phyloP scores from a whole-genome alignment of 345 rosid genomes.

The Xanthoceras sorbifolium region DNA sequence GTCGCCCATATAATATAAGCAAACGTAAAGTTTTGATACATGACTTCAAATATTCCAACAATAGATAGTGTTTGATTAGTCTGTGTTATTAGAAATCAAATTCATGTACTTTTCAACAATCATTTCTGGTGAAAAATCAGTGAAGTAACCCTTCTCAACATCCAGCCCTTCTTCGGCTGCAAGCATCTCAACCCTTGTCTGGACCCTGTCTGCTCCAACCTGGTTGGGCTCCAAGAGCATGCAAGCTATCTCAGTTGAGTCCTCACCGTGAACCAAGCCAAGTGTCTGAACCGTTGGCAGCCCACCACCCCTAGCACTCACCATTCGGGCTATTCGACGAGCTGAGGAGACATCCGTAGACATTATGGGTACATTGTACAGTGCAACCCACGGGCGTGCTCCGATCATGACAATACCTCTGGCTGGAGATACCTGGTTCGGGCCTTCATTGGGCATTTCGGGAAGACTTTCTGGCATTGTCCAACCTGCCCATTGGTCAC shows the following conservation, averaged over 20 bases:
- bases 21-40: background rate
- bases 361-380: constrained; percentile 54
- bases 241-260: constrained; percentile 56
- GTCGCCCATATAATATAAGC: background rate
- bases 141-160: constrained; percentile 64
- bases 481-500: constrained; percentile 62
- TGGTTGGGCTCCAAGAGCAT: constrained; percentile 61
- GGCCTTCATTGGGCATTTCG: constrained; percentile 51
- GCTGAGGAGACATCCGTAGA: constrained; percentile 42
- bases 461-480: constrained; percentile 37
- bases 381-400: constrained; percentile 50
- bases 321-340: constrained; percentile 53
- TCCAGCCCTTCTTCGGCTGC: constrained; percentile 56
- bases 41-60: background rate
- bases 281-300: constrained; percentile 63
- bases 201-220: constrained; percentile 63
- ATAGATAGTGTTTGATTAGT: constrained; percentile 17
- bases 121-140: constrained; percentile 58
- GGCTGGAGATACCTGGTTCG: constrained; percentile 35
- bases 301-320: constrained; percentile 68
- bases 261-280: constrained; percentile 52
- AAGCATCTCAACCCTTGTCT: constrained; percentile 49
- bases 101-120: constrained; percentile 47
- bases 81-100: constrained; percentile 31
- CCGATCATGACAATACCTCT: constrained; percentile 57